Conservation (phyloP, 805 yeast genomes). For the Spathaspora passalidarum region DNA sequence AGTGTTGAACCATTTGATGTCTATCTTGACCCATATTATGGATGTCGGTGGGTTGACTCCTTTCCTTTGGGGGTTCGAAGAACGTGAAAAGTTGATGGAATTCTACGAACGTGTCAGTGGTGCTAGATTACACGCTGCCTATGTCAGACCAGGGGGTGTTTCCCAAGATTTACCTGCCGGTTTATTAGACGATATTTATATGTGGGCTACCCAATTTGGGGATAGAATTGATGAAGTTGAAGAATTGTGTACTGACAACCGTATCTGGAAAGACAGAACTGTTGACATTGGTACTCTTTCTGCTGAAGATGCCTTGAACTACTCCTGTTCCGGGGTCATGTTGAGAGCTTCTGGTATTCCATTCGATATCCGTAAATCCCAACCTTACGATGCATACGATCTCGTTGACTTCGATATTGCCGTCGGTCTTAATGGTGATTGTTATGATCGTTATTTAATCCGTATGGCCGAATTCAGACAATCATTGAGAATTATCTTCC, state of each 20-base stretch:
- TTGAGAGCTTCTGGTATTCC: constrained; percentile 89
- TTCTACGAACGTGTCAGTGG: constrained; percentile 89
- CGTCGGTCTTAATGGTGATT: constrained; percentile 85
- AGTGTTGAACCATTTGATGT: constrained; percentile 80
- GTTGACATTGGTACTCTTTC: constrained; percentile 74
- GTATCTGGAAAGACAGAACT: constrained; percentile 90
- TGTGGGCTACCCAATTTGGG: constrained; percentile 96
- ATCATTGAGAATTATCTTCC: constrained; percentile 83
- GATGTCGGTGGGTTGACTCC: constrained; percentile 94
- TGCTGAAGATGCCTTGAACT: constrained; percentile 84
- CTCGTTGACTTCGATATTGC: constrained; percentile 82
- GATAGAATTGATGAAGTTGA: constrained; percentile 89
- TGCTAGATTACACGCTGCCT: constrained; percentile 85
- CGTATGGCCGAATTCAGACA: constrained; percentile 94
- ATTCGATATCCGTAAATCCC: constrained; percentile 79
- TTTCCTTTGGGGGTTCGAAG: constrained; percentile 92
- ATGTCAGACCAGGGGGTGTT: constrained; percentile 90
- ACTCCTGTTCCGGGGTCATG: constrained; percentile 83
- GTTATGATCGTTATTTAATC: constrained; percentile 83
- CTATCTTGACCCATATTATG: constrained; percentile 84
- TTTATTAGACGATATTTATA: constrained; percentile 81
- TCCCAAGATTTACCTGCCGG: constrained; percentile 86
- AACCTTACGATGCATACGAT: constrained; percentile 89
- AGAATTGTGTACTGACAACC: constrained; percentile 83
- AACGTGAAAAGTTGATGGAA: constrained; percentile 90